Base-by-base conservation (phyloP, 2,329 filamentous ascomycete genomes). In the Periconia sp. region DNA sequence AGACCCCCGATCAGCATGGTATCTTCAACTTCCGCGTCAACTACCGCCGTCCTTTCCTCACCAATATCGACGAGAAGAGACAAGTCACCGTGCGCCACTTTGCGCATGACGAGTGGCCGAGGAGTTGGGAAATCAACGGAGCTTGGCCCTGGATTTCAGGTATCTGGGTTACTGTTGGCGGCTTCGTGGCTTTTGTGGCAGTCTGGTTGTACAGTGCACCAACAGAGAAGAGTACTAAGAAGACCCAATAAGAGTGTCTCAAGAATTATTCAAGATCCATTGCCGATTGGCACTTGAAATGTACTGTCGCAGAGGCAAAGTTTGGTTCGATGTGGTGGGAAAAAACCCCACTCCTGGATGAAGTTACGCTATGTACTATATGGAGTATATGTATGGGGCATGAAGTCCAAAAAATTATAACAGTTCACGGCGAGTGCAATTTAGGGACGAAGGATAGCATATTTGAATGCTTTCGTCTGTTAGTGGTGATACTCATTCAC, bases 21-120 rank as follows among this genome's bases (percentile, higher is more conserved):
- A 97, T 99, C 77, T 99, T 97, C 83, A 96, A 96, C 79, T 97
- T 99, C 83, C 86, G 88, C 71, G 83, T 97, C 75, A 96, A 97
- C 82, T 97, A 97, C 83, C 96, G 96, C 81, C 87, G 94, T 7
- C 92, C 93, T 1, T 96, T 97, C 81, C 77, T 96, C 63, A 94
- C 86, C 67, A 89, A 87, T 72, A 74, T 99, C 49, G 92, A 97
- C 71, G 92, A 97, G 80, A 97, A 97, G 85, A 85, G 87, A 64
- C 94, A 93, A 19, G 92, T 97, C 49, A 96, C 92, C 1, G 91
- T 99, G 31, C 85, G 94, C 45, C 94, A 99, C 79, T 94, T 96
- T 77, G 94, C 94, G 8, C 94, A 99, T 80, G 88, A 99, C 73
- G 94, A 99, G 80, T 99, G 90, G 85, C 90, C 92, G 31, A 85